Conservation (phyloP, 768 basidiomycete species). For the Auricularia sp. region DNA sequence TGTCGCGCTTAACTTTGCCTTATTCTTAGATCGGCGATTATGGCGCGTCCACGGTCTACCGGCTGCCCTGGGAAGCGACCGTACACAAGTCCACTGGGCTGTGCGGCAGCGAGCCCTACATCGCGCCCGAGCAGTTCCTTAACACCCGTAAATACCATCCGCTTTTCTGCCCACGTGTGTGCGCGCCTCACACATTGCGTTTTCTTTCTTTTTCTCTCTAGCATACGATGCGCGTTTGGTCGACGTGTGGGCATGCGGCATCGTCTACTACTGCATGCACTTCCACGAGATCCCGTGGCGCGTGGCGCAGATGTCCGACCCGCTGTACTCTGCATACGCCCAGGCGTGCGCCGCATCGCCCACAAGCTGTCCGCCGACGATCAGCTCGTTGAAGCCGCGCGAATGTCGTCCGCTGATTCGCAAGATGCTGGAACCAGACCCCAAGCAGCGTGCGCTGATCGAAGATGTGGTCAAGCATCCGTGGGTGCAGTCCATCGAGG, state of each 20-base stretch:
- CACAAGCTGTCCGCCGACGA: constrained; percentile 46
- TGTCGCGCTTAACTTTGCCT: constrained; percentile 11
- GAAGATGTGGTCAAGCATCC: constrained; percentile 70
- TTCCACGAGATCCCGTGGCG: constrained; percentile 99
- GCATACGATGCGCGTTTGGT: constrained; percentile 96
- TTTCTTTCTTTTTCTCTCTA: constrained; percentile 21
- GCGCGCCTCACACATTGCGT: constrained; percentile 29
- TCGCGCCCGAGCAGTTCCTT: constrained; percentile 94
- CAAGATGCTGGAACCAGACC: constrained; percentile 93
- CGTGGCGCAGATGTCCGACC: constrained; percentile 75
- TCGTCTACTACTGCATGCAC: constrained; percentile 97
- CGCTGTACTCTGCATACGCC: constrained; percentile 70
- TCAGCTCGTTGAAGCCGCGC: constrained; percentile 81
- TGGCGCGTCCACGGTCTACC: constrained; percentile 97
- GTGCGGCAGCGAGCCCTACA: constrained; percentile 97
- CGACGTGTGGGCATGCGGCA: constrained; percentile 94
- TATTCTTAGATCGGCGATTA: constrained; percentile 83
- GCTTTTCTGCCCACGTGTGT: constrained; percentile 16
- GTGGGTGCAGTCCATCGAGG: constrained; percentile 76
- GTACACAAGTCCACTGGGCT: constrained; percentile 95
- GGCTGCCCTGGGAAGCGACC: constrained; percentile 95
- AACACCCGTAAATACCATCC: constrained; percentile 73
- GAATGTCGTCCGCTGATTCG: constrained; percentile 75
- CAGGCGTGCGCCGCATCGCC: constrained; percentile 23
- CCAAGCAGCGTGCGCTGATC: constrained; percentile 60